Percentiles rank a stretch among this genome's conserved stretches.
phyloP scores from a whole-genome alignment of 2,329 filamentous ascomycete species.

The Xylaria sp. region DNA sequence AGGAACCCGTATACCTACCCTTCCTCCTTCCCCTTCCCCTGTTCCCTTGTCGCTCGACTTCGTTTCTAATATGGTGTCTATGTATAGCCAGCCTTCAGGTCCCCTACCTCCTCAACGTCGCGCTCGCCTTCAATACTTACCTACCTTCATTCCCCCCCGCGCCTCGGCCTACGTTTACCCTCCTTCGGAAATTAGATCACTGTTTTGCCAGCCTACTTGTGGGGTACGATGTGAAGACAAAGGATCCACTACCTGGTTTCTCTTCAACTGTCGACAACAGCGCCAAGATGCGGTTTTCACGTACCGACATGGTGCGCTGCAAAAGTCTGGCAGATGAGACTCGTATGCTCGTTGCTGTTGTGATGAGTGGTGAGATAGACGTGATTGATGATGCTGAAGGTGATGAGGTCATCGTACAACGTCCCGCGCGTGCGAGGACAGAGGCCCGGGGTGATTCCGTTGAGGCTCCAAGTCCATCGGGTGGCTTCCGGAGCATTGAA shows the following conservation, averaged over 20 bases:
- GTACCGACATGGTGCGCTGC: conserved; percentile 87
- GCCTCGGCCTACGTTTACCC: conserved; percentile 73
- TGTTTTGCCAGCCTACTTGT: conserved; percentile 81
- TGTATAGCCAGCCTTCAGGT: conserved; percentile 77
- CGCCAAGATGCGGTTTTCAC: conserved; percentile 72
- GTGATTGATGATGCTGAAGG: conserved; percentile 57
- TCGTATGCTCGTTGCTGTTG: conserved; percentile 74
- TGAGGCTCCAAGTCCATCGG: not conserved
- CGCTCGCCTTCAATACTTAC: conserved; percentile 76
- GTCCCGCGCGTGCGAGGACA: conserved; percentile 44
- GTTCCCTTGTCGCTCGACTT: not conserved
- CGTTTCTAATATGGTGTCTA: conserved; percentile 8
- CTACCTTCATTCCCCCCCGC: conserved; percentile 76
- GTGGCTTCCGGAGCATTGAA: conserved; percentile 25
- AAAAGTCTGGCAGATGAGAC: conserved; percentile 83
- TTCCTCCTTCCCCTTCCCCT: not conserved
- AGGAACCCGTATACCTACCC: conserved; percentile 77
- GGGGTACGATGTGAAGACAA: conserved; percentile 73
- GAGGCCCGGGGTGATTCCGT: conserved; percentile 44
- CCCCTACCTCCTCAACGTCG: conserved; percentile 83
- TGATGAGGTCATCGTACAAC: conserved; percentile 42
- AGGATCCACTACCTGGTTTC: conserved; percentile 75
- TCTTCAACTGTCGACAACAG: conserved; percentile 54
- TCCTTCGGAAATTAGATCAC: conserved; percentile 82
- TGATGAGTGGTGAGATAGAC: conserved; percentile 66